Conservation (phyloP, 2,329 filamentous ascomycete species). For the Akanthomyces uredinophilus region DNA sequence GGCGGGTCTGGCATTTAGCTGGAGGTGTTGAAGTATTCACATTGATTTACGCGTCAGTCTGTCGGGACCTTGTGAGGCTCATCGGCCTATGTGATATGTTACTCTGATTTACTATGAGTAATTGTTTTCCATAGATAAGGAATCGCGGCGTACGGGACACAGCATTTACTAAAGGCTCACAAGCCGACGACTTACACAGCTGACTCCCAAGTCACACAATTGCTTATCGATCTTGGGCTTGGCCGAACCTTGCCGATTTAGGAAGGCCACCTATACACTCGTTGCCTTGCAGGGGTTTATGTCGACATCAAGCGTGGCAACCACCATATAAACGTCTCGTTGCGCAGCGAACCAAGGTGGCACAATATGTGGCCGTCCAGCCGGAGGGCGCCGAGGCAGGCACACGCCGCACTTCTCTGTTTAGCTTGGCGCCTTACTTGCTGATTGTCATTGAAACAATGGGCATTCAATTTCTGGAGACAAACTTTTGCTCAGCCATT, state of each 20-base stretch:
- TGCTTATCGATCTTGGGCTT: not conserved
- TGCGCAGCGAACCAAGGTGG: not conserved
- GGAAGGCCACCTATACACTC: slow-evolving; percentile 13
- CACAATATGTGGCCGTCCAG: not conserved
- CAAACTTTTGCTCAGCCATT: not conserved
- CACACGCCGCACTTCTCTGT: not conserved
- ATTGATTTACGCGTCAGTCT: not conserved
- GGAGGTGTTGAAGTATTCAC: not conserved
- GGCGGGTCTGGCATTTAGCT: not conserved
- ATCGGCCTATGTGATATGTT: not conserved
- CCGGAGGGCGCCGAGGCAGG: not conserved
- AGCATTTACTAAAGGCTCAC: not conserved
- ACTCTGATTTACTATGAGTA: not conserved
- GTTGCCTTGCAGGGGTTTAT: slow-evolving; percentile 4
- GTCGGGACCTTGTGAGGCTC: not conserved
- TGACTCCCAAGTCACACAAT: not conserved
- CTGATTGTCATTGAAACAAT: not conserved
- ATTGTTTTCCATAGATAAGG: too few relatives aligned
- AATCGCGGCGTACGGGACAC: too few relatives aligned
- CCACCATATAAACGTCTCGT: not conserved
- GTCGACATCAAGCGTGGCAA: not conserved
- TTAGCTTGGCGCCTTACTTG: not conserved
- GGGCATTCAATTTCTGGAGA: not conserved
- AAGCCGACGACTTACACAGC: not conserved
- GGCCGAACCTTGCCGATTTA: not conserved